Evolutionary conservation across 2,329 filamentous ascomycete species (phyloP).

Genomic region (Fusarium liriodendri): DNA sequence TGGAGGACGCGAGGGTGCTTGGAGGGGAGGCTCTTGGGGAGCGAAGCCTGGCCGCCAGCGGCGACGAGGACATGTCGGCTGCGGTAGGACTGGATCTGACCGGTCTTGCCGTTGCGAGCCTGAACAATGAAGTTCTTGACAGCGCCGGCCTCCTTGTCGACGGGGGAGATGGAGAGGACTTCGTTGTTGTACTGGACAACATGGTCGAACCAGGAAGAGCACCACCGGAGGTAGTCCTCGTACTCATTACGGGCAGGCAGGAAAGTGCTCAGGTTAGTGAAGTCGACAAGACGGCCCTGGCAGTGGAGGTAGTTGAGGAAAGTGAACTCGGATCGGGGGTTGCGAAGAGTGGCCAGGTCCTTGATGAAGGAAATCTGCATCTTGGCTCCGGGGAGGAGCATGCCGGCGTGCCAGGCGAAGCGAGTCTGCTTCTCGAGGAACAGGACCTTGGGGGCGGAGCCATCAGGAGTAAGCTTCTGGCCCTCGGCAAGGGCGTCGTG

Average conservation of each 20-base stretch:
- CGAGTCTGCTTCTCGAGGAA: slow-evolving; percentile 87
- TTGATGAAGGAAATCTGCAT: slow-evolving; percentile 99
- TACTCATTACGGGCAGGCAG: slow-evolving; percentile 88
- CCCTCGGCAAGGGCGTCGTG: slow-evolving; percentile 78
- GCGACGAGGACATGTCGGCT: slow-evolving; percentile 75
- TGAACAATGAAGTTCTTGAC: slow-evolving; percentile 76
- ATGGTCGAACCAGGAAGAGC: slow-evolving; percentile 80
- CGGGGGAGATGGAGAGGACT: slow-evolving; percentile 77
- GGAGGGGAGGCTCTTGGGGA: slow-evolving; percentile 76
- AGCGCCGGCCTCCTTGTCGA: slow-evolving; percentile 59
- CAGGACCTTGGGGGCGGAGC: slow-evolving; percentile 74
- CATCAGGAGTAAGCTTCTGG: slow-evolving; percentile 53
- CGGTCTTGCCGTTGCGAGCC: slow-evolving; percentile 71
- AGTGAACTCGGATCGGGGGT: slow-evolving; percentile 91
- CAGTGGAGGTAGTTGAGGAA: slow-evolving; percentile 94
- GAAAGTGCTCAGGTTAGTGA: slow-evolving; percentile 92
- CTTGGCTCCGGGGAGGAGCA: slow-evolving; percentile 91
- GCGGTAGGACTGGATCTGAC: slow-evolving; percentile 62
- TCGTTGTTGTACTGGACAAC: slow-evolving; percentile 82
- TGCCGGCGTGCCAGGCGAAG: slow-evolving; percentile 95
- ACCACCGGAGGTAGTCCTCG: slow-evolving; percentile 96
- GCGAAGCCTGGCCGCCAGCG: slow-evolving; percentile 71
- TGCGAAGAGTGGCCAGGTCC: slow-evolving; percentile 88
- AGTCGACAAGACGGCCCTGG: slow-evolving; percentile 85
- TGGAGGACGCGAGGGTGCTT: slow-evolving; percentile 82